Conservation (phyloP, 169 alveolate genomes). For the Pseudocohnilembus persalinus region DNA sequence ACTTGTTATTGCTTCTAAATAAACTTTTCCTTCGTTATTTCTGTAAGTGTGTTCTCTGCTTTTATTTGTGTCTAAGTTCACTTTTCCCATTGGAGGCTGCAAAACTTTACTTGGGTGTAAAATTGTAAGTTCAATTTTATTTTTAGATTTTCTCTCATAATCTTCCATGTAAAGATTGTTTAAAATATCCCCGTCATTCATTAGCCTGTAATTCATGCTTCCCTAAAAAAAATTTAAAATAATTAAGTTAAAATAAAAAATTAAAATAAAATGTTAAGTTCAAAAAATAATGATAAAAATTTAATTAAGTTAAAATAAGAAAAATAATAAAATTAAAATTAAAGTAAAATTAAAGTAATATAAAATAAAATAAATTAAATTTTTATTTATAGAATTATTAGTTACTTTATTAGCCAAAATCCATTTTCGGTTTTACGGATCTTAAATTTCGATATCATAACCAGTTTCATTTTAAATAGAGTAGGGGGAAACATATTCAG, state of each 20-base stretch:
- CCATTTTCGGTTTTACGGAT: not conserved
- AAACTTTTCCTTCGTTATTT: not conserved
- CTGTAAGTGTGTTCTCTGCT: not conserved
- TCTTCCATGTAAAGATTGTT: not conserved
- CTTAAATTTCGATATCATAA: constrained; percentile 12
- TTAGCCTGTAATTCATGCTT: not conserved
- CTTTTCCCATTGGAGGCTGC: not conserved
- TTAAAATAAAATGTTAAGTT: not conserved
- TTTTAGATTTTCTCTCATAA: not conserved
- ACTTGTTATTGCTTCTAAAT: not conserved
- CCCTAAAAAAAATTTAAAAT: not conserved
- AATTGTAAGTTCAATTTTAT: not conserved
- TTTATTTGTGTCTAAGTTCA: not conserved
- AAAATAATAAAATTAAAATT: too few relatives aligned
- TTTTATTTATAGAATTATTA: not conserved
- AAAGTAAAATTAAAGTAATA: too few relatives aligned
- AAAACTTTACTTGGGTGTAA: not conserved
- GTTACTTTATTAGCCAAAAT: not conserved
- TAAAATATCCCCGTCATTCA: not conserved
- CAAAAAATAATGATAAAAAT: too few relatives aligned
- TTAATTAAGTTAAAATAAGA: too few relatives aligned
- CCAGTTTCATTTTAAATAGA: constrained; percentile 14
- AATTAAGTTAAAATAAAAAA: too few relatives aligned
- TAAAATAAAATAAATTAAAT: too few relatives aligned
- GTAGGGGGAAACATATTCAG: constrained; percentile 13